Percentiles rank a stretch among this genome's conserved stretches.
Evolutionary conservation across 345 rosid genomes (phyloP).

Genomic region (Gossypioides kirkii): DNA sequence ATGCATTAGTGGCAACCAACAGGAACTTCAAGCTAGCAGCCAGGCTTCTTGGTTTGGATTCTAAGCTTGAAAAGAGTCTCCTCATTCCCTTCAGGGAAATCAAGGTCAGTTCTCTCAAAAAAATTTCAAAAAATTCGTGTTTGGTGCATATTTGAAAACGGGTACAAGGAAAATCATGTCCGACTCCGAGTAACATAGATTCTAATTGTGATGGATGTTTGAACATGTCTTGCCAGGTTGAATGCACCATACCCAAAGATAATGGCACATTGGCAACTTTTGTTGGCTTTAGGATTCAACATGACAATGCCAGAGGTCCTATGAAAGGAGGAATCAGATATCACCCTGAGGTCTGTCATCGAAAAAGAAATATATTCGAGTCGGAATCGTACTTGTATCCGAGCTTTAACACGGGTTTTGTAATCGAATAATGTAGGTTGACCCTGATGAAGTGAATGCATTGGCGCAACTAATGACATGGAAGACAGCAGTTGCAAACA

Average conservation of each 20-base stretch:
- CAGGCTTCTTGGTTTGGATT: constrained; percentile 85
- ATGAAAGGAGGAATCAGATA: constrained; percentile 99
- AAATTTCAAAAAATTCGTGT: no score
- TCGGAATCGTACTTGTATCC: background rate
- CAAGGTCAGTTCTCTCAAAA: constrained; percentile 42
- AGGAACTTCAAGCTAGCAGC: constrained; percentile 91
- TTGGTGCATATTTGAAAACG: no score
- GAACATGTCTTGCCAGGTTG: constrained; percentile 55
- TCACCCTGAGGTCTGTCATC: constrained; percentile 68
- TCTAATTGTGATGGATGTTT: background rate
- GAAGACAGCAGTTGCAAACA: constrained; percentile 96
- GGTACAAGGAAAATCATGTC: no score
- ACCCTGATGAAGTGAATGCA: constrained; percentile 96
- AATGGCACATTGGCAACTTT: constrained; percentile 84
- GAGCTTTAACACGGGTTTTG: background rate
- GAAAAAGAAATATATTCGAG: background rate
- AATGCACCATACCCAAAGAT: constrained; percentile 88
- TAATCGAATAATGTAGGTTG: constrained; percentile 46
- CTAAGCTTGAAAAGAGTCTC: constrained; percentile 90
- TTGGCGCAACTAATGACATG: constrained; percentile 97
- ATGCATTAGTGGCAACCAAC: constrained; percentile 93
- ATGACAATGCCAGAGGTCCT: constrained; percentile 97
- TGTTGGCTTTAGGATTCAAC: constrained; percentile 94
- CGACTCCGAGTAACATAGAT: background rate
- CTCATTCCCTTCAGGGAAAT: constrained; percentile 97